Base-by-base conservation (phyloP, 2,329 filamentous ascomycete genomes). In the Mycocentrospora acerina region DNA sequence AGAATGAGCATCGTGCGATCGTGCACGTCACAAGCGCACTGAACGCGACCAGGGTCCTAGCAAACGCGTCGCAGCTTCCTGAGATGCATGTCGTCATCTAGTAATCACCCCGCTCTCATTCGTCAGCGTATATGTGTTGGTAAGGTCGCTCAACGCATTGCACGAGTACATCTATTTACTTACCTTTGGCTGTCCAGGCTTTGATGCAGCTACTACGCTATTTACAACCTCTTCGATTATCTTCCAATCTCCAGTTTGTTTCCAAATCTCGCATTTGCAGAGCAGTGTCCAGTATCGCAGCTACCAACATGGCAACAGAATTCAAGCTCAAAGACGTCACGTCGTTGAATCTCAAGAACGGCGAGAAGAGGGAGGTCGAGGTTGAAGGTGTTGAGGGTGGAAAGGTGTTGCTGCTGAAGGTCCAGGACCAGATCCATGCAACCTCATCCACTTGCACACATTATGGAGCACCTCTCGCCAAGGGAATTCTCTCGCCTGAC, bases 401-500 rank as follows among this genome's bases (percentile, higher is more conserved):
- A 47, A 97, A 96, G 68, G 84, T 98, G 3, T 75, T 98, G 4
- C 77, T 98, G 4, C 76, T 93, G 49, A 94, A 94, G 62, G 77
- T 85, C 9, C 82, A 82, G 37, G 86, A 85, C 53, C 80, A 85
- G 53, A 73, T 91, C 12, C 84, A 90, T 62, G 93, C 90, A 19
- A 68, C 94, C 24, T 90, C 87, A 24, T 74, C 88, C 26, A 93
- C 85, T 53, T 98, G 93, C 64, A 83, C 81, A 11, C 91, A 97
- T 71, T 97, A 95, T 64, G 91, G 93, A 24, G 93, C 91, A 27
- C 93, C 93, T 11, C 71, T 98, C 50, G 81, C 83, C 36, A 89
- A 91, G 53, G 93, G 93, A 37, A 83, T 97, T 7, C 71, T 98
- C 48, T 88, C 88, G 7, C 80, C 81, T 3, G 83, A 86, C 53